Base-by-base conservation (phyloP, 2,329 filamentous ascomycete species). In the Phialophora verrucosa region DNA sequence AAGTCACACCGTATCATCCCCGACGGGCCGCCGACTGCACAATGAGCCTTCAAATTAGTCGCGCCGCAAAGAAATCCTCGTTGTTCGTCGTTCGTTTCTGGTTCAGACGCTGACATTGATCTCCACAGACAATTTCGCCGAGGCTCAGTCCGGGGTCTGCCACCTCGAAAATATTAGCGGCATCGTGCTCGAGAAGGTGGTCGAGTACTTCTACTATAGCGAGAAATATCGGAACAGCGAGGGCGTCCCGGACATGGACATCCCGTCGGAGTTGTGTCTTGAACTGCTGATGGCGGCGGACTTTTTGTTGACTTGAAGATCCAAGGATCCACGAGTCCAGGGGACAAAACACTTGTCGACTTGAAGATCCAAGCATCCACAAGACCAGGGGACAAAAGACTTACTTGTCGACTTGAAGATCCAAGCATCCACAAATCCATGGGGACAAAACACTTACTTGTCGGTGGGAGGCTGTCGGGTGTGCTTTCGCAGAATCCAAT, bases 121-220 rank as follows among this genome's bases (percentile, higher is more conserved):
- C n/a, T n/a, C 4, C 44, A 17, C 70, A 89, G 87, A 82, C 73
- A 85, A 84, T 65, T 90, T 89, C 72, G 78, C 81, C n/a, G 88
- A 90, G 76, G 83, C 84, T 0, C 76, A 83, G 14, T 83, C 83
- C 20, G 87, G 87, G 57, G 82, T 83, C 35, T 87, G 87, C 68
- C 79, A 81, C 1, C 81, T 90, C 27, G 84, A 87, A 63, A 87
- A 85, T 49, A 84, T 90, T 73, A 89, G 85, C 71, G 87, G 85
- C 31, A 76, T 88, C 29, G 83, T 89, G 11, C 81, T 90, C 1
- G 88, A 90, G 73, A 89, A 89, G 75, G 86, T 90, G 61, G 90
- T 87, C 82, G 87, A 90, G 75, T 90, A 90, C 74, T 83, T 90
- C 53, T 88, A 88, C 76, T 90, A 90, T 78, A 86, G 88, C 69